Evolutionary conservation across 192 early-diverging fungal genomes (phyloP).

Genomic region (Phlyctochytrium arcticum): DNA sequence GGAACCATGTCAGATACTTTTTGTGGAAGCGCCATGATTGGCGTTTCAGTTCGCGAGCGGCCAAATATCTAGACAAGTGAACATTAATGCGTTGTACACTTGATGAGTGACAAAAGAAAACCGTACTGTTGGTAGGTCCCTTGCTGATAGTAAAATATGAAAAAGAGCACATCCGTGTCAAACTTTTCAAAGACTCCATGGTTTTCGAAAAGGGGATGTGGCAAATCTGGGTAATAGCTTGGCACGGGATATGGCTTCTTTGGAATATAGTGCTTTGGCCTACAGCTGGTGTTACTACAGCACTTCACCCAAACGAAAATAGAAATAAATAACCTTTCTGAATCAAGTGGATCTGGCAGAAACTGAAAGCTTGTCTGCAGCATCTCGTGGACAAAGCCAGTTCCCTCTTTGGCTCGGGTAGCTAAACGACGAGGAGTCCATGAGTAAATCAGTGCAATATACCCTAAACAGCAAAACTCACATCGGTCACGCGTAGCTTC

Average conservation of each 20-base stretch:
- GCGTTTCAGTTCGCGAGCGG: slow-evolving; percentile 91
- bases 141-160: slow-evolving; percentile 97
- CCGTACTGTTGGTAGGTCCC: slow-evolving; percentile 94
- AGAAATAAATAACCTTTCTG: slow-evolving; percentile 58
- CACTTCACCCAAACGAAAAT: too few species aligned
- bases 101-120: background rate
- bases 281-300: slow-evolving; percentile 41
- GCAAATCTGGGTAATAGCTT: slow-evolving; percentile 86
- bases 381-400: slow-evolving; percentile 60
- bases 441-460: background rate
- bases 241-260: slow-evolving; percentile 77
- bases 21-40: slow-evolving; percentile 99
- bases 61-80: slow-evolving; percentile 64
- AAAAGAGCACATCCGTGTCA: slow-evolving; percentile 93
- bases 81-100: background rate
- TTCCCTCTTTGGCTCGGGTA: slow-evolving; percentile 35
- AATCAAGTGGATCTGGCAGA: slow-evolving; percentile 78
- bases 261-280: slow-evolving; percentile 68
- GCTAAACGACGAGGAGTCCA: slow-evolving; percentile 10
- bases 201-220: slow-evolving; percentile 75
- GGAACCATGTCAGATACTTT: slow-evolving; percentile 98
- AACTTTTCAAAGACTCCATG: slow-evolving; percentile 85
- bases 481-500: slow-evolving; percentile 62
- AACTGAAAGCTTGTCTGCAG: slow-evolving; percentile 79
- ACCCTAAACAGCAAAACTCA: slow-evolving; percentile 15